These are phyloP conservation scores for Leishmania gerbilli DNA, from an alignment of 208 protist species.

Conservation along the genomic window DNA sequence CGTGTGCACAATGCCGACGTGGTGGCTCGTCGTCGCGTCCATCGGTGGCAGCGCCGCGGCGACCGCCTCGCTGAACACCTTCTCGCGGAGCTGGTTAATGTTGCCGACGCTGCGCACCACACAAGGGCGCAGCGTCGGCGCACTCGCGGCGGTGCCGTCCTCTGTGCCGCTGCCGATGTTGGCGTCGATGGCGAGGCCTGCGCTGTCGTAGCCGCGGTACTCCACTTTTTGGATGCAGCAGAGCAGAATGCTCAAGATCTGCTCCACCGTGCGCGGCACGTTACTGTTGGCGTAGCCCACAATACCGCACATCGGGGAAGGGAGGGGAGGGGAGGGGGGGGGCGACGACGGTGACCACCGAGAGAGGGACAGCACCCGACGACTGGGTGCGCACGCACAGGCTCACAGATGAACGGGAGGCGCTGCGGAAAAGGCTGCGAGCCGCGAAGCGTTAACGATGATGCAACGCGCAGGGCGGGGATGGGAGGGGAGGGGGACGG, in stretches of 20 bases:
- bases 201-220: constrained; percentile 97
- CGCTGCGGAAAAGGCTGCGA: too few relatives aligned
- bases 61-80: constrained; percentile 36
- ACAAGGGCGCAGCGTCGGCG: constrained; percentile 18
- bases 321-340: neutral
- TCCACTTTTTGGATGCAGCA: constrained; percentile 91
- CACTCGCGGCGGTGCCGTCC: neutral
- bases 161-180: neutral
- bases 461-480: too few relatives aligned
- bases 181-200: constrained; percentile 85
- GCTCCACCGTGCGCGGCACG: constrained; percentile 29
- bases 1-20: constrained; percentile 95
- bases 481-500: too few relatives aligned
- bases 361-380: neutral
- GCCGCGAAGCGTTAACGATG: too few relatives aligned
- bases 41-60: constrained; percentile 33
- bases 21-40: constrained; percentile 37
- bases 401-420: neutral
- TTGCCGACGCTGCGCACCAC: constrained; percentile 87
- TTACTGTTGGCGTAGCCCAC: constrained; percentile 81
- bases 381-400: neutral
- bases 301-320: constrained; percentile 79
- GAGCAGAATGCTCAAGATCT: constrained; percentile 81
- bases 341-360: neutral
- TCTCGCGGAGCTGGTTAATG: constrained; percentile 63